These are phyloP conservation scores for Apiotrichum siamense DNA, from an alignment of 1,284 basidiomycete genomes.

Conservation along the genomic window DNA sequence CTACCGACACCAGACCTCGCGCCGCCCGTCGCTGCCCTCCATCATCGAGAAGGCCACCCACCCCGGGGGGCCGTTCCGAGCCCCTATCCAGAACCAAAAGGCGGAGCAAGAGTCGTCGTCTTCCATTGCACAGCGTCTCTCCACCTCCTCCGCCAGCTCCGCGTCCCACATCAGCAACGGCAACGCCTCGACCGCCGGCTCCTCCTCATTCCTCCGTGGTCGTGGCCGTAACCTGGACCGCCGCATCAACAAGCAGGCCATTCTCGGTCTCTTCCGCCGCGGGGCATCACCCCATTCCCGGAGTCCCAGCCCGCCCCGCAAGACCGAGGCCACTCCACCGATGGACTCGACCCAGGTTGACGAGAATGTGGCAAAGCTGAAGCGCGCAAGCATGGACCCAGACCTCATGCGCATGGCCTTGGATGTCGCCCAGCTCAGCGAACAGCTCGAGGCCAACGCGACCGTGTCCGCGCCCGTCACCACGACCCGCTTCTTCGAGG, in stretches of 20 bases:
- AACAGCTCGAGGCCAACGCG: constrained; percentile 11
- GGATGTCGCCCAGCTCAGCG: constrained; percentile 8
- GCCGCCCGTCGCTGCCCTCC: constrained; percentile 45
- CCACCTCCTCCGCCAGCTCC: background rate
- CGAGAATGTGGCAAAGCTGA: constrained; percentile 38
- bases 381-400: constrained; percentile 38
- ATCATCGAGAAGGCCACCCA: constrained; percentile 46
- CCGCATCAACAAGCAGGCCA: constrained; percentile 25
- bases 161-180: background rate
- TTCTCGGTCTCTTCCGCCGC: constrained; percentile 38
- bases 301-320: constrained; percentile 36
- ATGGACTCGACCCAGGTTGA: constrained; percentile 34
- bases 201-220: constrained; percentile 18
- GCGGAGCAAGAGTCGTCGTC: constrained; percentile 10
- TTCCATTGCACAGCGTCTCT: constrained; percentile 6
- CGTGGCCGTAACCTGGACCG: constrained; percentile 10
- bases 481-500: constrained; percentile 38
- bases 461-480: constrained; percentile 32
- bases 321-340: constrained; percentile 19
- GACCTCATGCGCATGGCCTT: constrained; percentile 17
- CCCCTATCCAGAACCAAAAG: constrained; percentile 22
- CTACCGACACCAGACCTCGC: constrained; percentile 18
- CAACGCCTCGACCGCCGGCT: background rate
- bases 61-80: constrained; percentile 34
- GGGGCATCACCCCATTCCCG: constrained; percentile 40